Conservation (phyloP, 805 yeast species). For the Wickerhamiella nectarea region DNA sequence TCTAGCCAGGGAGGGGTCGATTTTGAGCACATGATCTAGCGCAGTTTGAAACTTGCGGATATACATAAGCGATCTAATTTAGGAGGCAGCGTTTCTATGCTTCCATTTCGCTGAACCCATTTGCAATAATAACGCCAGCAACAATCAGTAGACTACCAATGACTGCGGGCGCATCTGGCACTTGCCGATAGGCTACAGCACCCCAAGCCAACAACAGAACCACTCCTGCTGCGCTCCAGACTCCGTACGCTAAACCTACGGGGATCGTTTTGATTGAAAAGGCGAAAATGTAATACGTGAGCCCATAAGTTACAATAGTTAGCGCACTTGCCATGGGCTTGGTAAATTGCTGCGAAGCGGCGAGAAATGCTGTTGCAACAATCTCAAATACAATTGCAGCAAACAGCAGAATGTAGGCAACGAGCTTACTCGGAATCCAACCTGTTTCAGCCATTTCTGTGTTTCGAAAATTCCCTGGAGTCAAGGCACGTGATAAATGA, state of each 20-base stretch:
- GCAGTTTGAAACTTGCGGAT: slow-evolving; percentile 12
- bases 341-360: slow-evolving; percentile 7
- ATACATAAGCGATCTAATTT: slow-evolving; percentile 8
- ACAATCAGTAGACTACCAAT: slow-evolving; percentile 6
- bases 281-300: slow-evolving; percentile 5
- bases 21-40: slow-evolving; percentile 13
- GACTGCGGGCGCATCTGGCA: slow-evolving; percentile 4
- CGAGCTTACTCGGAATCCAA: background rate
- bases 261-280: slow-evolving; percentile 5
- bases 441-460: background rate
- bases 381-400: slow-evolving; percentile 6
- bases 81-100: no score
- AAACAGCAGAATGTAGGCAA: slow-evolving; percentile 2
- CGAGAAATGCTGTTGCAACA: slow-evolving; percentile 4
- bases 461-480: no score
- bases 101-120: slow-evolving; percentile 7
- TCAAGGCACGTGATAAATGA: no score
- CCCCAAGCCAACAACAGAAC: slow-evolving; percentile 5
- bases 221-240: slow-evolving; percentile 9
- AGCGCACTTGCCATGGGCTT: background rate
- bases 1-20: slow-evolving; percentile 16
- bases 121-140: slow-evolving; percentile 7
- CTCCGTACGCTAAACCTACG: slow-evolving; percentile 7
- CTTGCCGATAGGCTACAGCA: slow-evolving; percentile 3
- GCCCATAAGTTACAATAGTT: slow-evolving; percentile 2